These are phyloP conservation scores for Homolaphlyctis polyrhiza DNA, from an alignment of 371 early-diverging fungal species.

Conservation along the genomic window DNA sequence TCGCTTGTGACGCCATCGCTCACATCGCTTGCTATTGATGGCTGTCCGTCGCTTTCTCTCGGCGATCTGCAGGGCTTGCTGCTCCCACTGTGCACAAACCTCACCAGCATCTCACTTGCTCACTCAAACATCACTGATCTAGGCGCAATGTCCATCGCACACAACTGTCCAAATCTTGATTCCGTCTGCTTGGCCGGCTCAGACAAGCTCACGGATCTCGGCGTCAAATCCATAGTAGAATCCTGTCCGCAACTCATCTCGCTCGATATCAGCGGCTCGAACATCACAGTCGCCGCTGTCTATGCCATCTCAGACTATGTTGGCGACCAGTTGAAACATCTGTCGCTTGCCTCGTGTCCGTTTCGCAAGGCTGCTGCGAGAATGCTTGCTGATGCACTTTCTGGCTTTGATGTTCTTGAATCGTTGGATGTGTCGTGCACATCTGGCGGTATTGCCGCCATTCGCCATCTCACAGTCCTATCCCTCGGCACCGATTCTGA, in stretches of 20 bases:
- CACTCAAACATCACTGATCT: background rate
- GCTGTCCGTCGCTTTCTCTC: too few species aligned
- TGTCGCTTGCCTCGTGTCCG: background rate
- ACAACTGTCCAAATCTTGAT: background rate
- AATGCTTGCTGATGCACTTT: background rate
- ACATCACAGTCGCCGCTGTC: constrained; percentile 1
- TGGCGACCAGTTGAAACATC: background rate
- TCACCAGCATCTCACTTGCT: background rate
- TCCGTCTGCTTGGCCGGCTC: background rate
- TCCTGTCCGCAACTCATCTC: background rate
- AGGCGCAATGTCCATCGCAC: background rate
- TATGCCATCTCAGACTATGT: background rate
- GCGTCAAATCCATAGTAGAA: background rate
- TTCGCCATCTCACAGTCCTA: background rate
- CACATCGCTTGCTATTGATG: too few species aligned
- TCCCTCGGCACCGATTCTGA: background rate
- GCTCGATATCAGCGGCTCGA: background rate
- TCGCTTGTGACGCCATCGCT: too few species aligned
- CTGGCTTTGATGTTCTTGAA: background rate
- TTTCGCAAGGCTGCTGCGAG: background rate
- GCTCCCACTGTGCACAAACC: background rate
- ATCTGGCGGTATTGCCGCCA: background rate
- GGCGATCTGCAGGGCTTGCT: background rate
- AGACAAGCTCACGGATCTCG: background rate
- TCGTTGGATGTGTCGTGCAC: constrained; percentile 2